Conservation (phyloP, 108 stramenopile species). For the Nitzschia palea region DNA sequence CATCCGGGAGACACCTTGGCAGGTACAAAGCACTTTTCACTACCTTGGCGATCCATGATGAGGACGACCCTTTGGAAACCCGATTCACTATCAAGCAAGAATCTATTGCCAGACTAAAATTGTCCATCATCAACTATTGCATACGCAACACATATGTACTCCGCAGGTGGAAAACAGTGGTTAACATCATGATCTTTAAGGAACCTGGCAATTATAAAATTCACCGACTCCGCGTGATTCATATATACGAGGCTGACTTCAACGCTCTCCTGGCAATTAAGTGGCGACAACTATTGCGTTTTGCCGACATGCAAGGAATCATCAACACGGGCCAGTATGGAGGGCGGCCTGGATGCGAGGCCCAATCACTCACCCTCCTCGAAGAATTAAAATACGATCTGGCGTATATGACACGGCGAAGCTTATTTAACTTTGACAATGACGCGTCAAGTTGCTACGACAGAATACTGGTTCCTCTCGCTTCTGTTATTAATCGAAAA, state of each 20-base stretch:
- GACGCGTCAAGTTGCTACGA: conserved; percentile 6
- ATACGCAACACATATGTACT: background rate
- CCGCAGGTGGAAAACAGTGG: conserved; percentile 1
- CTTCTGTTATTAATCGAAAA: no score
- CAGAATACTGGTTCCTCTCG: background rate
- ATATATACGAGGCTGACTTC: conserved; percentile 17
- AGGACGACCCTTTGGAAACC: background rate
- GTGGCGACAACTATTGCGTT: background rate
- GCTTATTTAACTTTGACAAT: no score
- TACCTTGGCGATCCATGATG: background rate
- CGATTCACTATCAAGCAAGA: background rate
- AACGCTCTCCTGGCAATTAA: background rate
- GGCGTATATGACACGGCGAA: background rate
- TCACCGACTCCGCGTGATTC: conserved; percentile 11
- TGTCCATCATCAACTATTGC: background rate
- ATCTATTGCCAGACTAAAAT: background rate
- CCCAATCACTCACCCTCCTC: no score
- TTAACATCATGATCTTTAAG: background rate
- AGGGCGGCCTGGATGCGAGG: background rate
- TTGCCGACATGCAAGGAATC: background rate
- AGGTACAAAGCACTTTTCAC: background rate
- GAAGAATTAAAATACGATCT: conserved; percentile 4
- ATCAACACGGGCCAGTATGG: conserved; percentile 5
- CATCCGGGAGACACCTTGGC: background rate
- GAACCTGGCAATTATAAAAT: background rate